These are phyloP conservation scores for Neoboletus magnificus DNA, from an alignment of 768 basidiomycete species.

Conservation along the genomic window DNA sequence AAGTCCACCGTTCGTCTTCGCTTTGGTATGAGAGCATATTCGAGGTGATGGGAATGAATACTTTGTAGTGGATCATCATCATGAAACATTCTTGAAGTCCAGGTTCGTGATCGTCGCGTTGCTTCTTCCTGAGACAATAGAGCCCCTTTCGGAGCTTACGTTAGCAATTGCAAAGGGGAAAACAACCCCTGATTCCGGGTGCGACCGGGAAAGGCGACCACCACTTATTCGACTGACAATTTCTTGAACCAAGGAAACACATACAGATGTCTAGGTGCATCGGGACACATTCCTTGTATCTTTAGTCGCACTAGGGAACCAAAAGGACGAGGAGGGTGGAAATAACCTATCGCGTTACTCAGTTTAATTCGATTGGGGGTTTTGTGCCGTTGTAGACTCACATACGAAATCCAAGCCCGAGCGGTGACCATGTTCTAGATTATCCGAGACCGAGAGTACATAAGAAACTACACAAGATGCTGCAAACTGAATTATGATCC, in stretches of 20 bases:
- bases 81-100: neutral
- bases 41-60: neutral
- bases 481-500: slow-evolving; percentile 1
- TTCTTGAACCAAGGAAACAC: neutral
- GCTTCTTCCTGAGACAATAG: slow-evolving; percentile 7
- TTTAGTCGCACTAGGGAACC: neutral
- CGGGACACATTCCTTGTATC: neutral
- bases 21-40: neutral
- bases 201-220: neutral
- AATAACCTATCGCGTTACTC: neutral
- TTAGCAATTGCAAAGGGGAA: neutral
- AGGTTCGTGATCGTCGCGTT: neutral
- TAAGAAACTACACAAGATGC: neutral
- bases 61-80: neutral
- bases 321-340: neutral
- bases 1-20: neutral
- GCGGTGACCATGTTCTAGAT: neutral
- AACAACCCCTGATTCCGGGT: neutral
- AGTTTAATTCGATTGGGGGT: neutral
- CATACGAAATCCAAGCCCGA: neutral
- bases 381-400: neutral
- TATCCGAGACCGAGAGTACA: neutral
- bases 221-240: neutral
- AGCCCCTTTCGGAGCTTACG: slow-evolving; percentile 1
- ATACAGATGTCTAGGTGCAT: neutral